phyloP scores from a whole-genome alignment of 1,139 yeast genomes.

The Yamadazyma buinensis region DNA sequence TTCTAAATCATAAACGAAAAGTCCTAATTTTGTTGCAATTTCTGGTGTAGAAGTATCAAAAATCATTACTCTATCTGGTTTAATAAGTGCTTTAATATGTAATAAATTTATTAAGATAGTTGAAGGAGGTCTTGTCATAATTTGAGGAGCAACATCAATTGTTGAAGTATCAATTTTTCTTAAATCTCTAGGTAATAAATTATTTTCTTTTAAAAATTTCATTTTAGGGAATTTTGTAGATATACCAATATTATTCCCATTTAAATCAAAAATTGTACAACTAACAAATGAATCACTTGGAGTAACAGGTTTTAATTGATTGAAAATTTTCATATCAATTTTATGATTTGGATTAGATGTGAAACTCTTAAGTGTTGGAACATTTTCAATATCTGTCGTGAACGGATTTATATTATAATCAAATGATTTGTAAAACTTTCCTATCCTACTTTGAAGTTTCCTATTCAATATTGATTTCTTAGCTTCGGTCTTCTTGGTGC shows the following conservation, averaged over 20 bases:
- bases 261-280: conserved; percentile 69
- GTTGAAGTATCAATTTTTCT: conserved; percentile 86
- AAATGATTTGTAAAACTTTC: conserved; percentile 3
- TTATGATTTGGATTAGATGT: conserved; percentile 15
- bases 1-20: conserved; percentile 84
- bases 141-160: conserved; percentile 85
- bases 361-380: conserved; percentile 14
- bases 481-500: background rate
- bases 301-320: conserved; percentile 49
- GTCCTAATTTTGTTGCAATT: conserved; percentile 60
- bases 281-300: conserved; percentile 58
- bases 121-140: conserved; percentile 66
- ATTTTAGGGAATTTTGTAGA: conserved; percentile 77
- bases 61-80: conserved; percentile 73
- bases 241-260: conserved; percentile 71
- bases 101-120: conserved; percentile 77
- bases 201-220: conserved; percentile 70
- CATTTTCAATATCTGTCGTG: conserved; percentile 11
- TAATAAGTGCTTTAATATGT: conserved; percentile 84
- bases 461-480: background rate
- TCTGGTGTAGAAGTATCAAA: conserved; percentile 68
- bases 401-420: conserved; percentile 9
- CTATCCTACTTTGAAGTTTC: conserved; percentile 1
- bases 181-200: conserved; percentile 75
- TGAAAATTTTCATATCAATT: conserved; percentile 16